These are phyloP conservation scores for Paraconiothyrium sp. DNA, from an alignment of 2,329 filamentous ascomycete species.

Conservation along the genomic window DNA sequence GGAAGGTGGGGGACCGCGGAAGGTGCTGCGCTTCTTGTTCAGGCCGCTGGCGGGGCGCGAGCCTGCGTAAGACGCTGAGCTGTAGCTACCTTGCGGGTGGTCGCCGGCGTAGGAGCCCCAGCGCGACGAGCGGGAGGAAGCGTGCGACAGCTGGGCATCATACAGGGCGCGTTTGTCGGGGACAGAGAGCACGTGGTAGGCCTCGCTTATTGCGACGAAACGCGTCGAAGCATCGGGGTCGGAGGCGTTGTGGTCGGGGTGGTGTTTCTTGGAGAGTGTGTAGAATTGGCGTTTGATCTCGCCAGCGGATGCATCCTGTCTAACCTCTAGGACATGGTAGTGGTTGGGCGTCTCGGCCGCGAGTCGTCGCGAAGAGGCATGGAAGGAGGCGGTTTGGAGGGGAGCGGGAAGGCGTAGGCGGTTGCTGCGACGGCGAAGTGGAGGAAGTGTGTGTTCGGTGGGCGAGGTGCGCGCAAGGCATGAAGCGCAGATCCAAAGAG, in stretches of 20 bases:
- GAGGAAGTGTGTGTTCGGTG: not conserved
- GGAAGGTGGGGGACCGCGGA: constrained; percentile 85
- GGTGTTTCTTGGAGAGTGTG: constrained; percentile 86
- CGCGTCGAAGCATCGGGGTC: constrained; percentile 76
- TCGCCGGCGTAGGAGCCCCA: constrained; percentile 40
- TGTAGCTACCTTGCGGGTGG: constrained; percentile 64
- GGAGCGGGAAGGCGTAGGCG: constrained; percentile 6
- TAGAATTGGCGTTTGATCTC: constrained; percentile 97
- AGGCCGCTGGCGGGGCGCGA: constrained; percentile 83
- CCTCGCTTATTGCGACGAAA: constrained; percentile 85
- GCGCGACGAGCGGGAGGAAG: constrained; percentile 42
- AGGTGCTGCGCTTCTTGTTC: constrained; percentile 77
- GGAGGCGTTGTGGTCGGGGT: constrained; percentile 87
- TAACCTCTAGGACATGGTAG: constrained; percentile 84
- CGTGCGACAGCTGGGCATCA: constrained; percentile 72
- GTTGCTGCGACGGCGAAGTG: constrained; percentile 21
- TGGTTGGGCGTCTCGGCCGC: constrained; percentile 65
- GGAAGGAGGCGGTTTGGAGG: constrained; percentile 49
- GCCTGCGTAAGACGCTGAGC: constrained; percentile 69
- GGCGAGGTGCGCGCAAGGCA: constrained; percentile 23
- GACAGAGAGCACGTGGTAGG: constrained; percentile 79
- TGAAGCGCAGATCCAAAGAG: constrained; percentile 30
- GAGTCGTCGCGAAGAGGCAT: constrained; percentile 53
- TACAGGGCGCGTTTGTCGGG: constrained; percentile 79
- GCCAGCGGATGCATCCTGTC: constrained; percentile 70